Conservation (phyloP, 2,329 filamentous ascomycete species). For the Ophiostoma australiae region DNA sequence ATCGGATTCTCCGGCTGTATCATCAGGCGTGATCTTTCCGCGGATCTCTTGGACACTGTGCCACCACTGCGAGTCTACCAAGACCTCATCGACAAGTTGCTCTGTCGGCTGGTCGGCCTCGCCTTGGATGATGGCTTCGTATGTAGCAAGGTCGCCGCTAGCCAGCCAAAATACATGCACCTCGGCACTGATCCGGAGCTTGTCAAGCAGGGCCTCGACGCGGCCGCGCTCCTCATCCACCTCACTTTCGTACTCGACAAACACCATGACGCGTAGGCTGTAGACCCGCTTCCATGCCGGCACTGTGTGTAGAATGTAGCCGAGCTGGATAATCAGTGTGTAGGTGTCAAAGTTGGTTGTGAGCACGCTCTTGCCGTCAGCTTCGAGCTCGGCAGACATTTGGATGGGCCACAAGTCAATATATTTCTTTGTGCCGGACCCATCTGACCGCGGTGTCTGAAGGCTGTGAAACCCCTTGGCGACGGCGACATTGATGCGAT, state of each 20-base stretch:
- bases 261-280: conserved; percentile 71
- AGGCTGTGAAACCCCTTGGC: conserved; percentile 75
- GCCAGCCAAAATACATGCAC: conserved; percentile 79
- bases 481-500: conserved; percentile 79
- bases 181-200: conserved; percentile 74
- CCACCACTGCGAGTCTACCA: conserved; percentile 79
- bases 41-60: conserved; percentile 60
- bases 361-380: conserved; percentile 61
- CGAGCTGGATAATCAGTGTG: conserved; percentile 77
- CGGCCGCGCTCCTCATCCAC: conserved; percentile 71
- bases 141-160: conserved; percentile 64
- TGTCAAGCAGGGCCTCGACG: conserved; percentile 69
- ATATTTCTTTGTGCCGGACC: conserved; percentile 46
- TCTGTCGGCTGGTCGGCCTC: conserved; percentile 52
- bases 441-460: conserved; percentile 60
- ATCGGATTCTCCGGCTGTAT: not conserved
- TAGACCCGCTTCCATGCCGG: conserved; percentile 73
- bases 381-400: conserved; percentile 78
- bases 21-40: conserved; percentile 31
- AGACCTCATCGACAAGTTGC: conserved; percentile 57
- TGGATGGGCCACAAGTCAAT: conserved; percentile 91
- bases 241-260: conserved; percentile 83
- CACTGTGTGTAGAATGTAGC: conserved; percentile 77
- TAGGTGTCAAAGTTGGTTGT: conserved; percentile 91
- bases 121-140: conserved; percentile 75